Base-by-base conservation (phyloP, 805 yeast species). In the Metschnikowia chrysomelidarum region DNA sequence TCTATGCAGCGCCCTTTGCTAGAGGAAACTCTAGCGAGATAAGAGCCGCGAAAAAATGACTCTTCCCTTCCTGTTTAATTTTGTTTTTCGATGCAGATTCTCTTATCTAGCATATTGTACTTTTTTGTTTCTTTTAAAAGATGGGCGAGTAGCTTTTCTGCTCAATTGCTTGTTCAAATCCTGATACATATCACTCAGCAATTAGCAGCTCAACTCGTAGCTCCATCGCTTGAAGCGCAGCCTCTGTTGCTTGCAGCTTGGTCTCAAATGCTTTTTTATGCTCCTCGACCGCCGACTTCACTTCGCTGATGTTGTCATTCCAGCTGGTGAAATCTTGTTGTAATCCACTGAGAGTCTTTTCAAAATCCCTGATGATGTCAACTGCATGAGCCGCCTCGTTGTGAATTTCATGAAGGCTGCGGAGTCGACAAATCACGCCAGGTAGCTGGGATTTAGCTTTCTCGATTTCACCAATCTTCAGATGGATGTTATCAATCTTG, bases 331-430 rank as follows among this genome's bases (percentile, higher is more conserved):
- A 36, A 12, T 67, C 71, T 2, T 28, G 30, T 15, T 44, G 34
- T 33, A 68, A 37, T 10, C 46, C 49, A 3, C 34, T 37, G 17
- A 68, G 28, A n/a, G 52, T 43, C 17, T 39, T 33, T 32, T 65
- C 73, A 10, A 68, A 30, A 3, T 46, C 46, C 4, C 44, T 40
- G 4, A 58, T 51, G 8, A 54, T 44, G 4, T 46, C 44, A 18
- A 61, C 55, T 5, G 59, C 45, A n/a, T 40, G 48, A 7, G 59
- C 63, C 13, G 63, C 32, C 12, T 59, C 63, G 6, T 54, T 35
- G 41, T 68, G 72, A 2, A 64, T 53, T 3, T 41, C 36, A 34
- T 62, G 59, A 27, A 68, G 51, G 2, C 59, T 40, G 26, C 58
- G 56, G 24, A 68, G 52, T 19, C 73, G 36, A 7, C 35, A 24